Percentiles rank a stretch among this genome's conserved stretches.
These are phyloP conservation scores for Xerophyta viscosa DNA, from an alignment of 106 monocot genomes.

Conservation along the genomic window DNA sequence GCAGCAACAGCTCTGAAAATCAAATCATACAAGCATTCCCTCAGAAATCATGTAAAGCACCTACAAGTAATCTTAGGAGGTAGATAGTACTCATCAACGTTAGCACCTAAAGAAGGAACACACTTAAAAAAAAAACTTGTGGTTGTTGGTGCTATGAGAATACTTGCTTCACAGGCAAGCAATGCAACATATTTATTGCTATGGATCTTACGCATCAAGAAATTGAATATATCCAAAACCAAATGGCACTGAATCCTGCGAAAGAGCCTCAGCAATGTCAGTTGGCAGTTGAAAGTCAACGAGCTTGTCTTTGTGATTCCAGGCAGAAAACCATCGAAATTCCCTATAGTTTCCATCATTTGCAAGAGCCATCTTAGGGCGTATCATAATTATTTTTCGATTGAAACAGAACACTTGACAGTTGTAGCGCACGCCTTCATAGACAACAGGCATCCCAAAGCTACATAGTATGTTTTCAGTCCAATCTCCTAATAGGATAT, in stretches of 20 bases:
- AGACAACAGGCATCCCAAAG: constrained; percentile 92
- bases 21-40: no score
- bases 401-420: constrained; percentile 96
- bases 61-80: no score
- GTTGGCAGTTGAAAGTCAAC: constrained; percentile 77
- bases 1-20: constrained; percentile 77
- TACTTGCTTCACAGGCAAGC: neutral
- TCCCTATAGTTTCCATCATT: constrained; percentile 99
- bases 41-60: no score
- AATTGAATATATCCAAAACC: constrained; percentile 92
- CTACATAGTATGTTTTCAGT: constrained; percentile 85
- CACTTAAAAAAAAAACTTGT: no score
- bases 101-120: no score
- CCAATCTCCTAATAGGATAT: constrained; percentile 67
- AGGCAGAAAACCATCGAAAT: constrained; percentile 94
- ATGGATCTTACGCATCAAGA: constrained; percentile 60
- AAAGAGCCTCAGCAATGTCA: constrained; percentile 51
- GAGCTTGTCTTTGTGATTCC: constrained; percentile 73
- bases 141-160: no score
- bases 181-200: neutral
- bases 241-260: constrained; percentile 73
- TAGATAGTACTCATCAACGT: no score
- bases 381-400: constrained; percentile 83
- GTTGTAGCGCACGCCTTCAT: constrained; percentile 90
- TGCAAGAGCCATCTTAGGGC: constrained; percentile 95